phyloP scores from a whole-genome alignment of 352 stramenopile species.

The Phytophthora brassicae region DNA sequence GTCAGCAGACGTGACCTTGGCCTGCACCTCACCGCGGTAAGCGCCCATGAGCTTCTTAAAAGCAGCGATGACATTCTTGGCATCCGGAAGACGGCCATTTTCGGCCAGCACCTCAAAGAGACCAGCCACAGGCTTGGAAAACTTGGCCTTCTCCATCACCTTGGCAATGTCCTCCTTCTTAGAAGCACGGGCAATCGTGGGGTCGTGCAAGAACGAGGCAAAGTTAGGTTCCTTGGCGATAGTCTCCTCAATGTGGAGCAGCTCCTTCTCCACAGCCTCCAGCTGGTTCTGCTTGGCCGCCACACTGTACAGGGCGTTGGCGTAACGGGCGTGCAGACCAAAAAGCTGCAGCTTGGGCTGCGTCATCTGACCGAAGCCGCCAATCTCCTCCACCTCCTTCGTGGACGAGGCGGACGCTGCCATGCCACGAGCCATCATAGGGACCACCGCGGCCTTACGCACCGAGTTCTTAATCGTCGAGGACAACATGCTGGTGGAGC shows the following conservation, averaged over 20 bases:
- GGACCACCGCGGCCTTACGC: constrained; percentile 43
- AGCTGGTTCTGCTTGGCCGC: constrained; percentile 88
- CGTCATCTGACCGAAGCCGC: constrained; percentile 78
- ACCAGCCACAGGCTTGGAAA: constrained; percentile 93
- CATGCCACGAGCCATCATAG: constrained; percentile 43
- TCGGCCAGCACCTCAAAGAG: constrained; percentile 96
- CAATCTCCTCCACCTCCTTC: constrained; percentile 68
- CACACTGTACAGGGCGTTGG: constrained; percentile 96
- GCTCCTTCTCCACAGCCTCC: constrained; percentile 85
- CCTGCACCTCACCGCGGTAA: constrained; percentile 94
- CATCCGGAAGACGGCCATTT: constrained; percentile 93
- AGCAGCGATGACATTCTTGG: constrained; percentile 82
- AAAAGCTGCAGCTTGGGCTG: constrained; percentile 95
- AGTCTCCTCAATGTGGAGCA: constrained; percentile 80
- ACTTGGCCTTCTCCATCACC: constrained; percentile 90
- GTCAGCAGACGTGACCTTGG: constrained; percentile 96
- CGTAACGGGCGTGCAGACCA: constrained; percentile 95
- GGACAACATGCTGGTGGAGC: constrained; percentile 54
- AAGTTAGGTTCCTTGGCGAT: constrained; percentile 91
- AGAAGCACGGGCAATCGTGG: constrained; percentile 92
- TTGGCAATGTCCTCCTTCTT: constrained; percentile 94
- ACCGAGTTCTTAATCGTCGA: constrained; percentile 71
- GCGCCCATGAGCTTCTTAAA: constrained; percentile 96
- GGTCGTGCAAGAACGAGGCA: constrained; percentile 94
- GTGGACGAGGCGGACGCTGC: constrained; percentile 32